A percentile compares a stretch with the other conserved stretches of the same genome.
phyloP scores from a whole-genome alignment of 169 alveolate genomes.

The Blepharisma undulans region DNA sequence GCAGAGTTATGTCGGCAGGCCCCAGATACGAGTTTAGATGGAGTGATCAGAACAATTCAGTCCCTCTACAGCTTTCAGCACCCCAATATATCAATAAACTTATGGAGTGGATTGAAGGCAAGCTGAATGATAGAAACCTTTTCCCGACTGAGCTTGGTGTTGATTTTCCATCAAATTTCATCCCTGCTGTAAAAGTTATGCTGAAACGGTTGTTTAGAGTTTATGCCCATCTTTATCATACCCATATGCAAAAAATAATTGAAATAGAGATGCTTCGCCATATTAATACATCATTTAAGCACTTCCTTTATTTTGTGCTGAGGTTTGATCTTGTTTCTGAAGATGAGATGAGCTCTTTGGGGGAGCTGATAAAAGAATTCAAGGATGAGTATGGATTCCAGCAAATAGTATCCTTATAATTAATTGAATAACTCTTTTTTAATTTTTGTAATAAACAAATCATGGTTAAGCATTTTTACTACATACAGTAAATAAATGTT shows the following conservation, averaged over 20 bases:
- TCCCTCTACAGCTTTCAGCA: neutral
- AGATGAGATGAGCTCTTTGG: neutral
- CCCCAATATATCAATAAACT: conserved; percentile 79
- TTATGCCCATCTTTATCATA: conserved; percentile 87
- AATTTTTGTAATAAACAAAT: too few relatives aligned
- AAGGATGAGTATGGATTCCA: neutral
- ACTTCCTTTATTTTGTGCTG: conserved; percentile 78
- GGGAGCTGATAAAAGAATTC: neutral
- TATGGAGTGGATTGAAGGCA: conserved; percentile 89
- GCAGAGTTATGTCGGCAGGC: conserved; percentile 89
- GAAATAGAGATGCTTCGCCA: conserved; percentile 84
- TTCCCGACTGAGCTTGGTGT: conserved; percentile 81
- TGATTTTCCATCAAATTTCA: conserved; percentile 83
- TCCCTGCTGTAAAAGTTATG: conserved; percentile 80
- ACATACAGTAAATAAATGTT: too few relatives aligned
- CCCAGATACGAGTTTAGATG: conserved; percentile 88
- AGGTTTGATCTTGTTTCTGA: neutral
- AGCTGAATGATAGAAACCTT: conserved; percentile 80
- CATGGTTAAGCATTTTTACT: too few relatives aligned
- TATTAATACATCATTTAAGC: conserved; percentile 86
- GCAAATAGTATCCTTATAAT: neutral
- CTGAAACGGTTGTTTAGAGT: conserved; percentile 87
- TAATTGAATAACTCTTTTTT: neutral
- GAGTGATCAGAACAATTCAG: conserved; percentile 81
- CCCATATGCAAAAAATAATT: conserved; percentile 86